These are phyloP conservation scores for Coemansia sp. DNA, from an alignment of 192 early-diverging fungal genomes.

Conservation along the genomic window DNA sequence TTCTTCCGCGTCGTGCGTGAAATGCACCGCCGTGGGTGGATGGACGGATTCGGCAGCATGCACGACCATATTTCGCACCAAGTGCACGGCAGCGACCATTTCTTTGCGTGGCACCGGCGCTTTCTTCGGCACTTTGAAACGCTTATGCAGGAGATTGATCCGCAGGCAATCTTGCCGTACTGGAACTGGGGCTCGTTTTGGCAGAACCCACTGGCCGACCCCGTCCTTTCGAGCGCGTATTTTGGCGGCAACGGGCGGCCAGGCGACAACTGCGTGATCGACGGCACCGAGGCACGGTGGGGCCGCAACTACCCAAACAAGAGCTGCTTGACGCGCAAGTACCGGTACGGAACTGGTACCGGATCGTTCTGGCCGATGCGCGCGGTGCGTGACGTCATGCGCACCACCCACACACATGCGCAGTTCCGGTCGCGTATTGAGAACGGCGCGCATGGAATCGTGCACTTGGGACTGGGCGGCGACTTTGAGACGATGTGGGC, in stretches of 20 bases:
- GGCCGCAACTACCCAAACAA: constrained; percentile 49
- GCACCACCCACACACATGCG: constrained; percentile 33
- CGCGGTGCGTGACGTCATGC: constrained; percentile 48
- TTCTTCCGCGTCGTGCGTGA: constrained; percentile 42
- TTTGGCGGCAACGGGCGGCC: constrained; percentile 51
- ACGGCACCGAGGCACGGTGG: constrained; percentile 57
- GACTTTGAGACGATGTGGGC: constrained; percentile 58
- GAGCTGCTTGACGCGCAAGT: constrained; percentile 52
- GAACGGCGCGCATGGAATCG: constrained; percentile 54
- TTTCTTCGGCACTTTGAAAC: constrained; percentile 56
- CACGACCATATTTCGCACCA: constrained; percentile 54
- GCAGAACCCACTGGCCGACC: constrained; percentile 50
- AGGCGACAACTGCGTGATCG: constrained; percentile 52
- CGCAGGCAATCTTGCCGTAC: constrained; percentile 58
- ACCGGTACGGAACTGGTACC: constrained; percentile 33
- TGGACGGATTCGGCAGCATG: constrained; percentile 57
- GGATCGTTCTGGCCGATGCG: constrained; percentile 52
- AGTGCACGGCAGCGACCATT: constrained; percentile 55
- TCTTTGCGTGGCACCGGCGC: constrained; percentile 58
- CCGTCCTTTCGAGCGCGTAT: constrained; percentile 26
- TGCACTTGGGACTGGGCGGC: constrained; percentile 54
- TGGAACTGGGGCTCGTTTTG: constrained; percentile 64
- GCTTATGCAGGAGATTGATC: constrained; percentile 55
- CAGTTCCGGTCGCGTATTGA: constrained; percentile 57
- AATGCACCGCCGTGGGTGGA: constrained; percentile 56